These are phyloP conservation scores for Achaetomiella virescens DNA, from an alignment of 495 filamentous ascomycete species.

Conservation along the genomic window DNA sequence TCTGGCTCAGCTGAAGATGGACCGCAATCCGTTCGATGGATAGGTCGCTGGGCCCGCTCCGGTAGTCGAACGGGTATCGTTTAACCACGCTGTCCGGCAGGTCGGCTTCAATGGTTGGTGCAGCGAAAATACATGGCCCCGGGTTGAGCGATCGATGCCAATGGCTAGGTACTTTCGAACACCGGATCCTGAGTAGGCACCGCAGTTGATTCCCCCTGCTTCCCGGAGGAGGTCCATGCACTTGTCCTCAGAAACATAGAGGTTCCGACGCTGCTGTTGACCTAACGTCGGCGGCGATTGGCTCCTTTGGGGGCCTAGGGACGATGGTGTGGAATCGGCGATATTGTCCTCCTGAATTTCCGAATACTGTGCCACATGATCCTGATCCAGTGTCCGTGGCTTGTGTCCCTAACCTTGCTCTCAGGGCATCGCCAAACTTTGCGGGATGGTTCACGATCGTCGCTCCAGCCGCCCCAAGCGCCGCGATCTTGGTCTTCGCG, in stretches of 20 bases:
- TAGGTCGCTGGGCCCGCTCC: constrained; percentile 41
- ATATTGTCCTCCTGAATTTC: constrained; percentile 24
- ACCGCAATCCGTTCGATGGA: constrained; percentile 39
- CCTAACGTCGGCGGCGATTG: neutral
- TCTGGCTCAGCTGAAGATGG: constrained; percentile 21
- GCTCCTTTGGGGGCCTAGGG: constrained; percentile 11
- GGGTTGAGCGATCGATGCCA: constrained; percentile 56
- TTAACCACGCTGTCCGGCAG: constrained; percentile 30
- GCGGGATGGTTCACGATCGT: constrained; percentile 76
- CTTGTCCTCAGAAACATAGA: constrained; percentile 54
- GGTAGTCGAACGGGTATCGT: constrained; percentile 60
- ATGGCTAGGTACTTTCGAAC: constrained; percentile 48
- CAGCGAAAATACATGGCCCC: constrained; percentile 62
- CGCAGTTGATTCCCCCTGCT: constrained; percentile 43
- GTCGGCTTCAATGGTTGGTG: constrained; percentile 40
- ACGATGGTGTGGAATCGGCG: constrained; percentile 48
- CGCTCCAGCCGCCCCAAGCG: constrained; percentile 63
- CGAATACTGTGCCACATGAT: neutral
- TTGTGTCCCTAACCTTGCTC: constrained; percentile 31
- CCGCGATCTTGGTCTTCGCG: constrained; percentile 58
- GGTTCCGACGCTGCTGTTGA: constrained; percentile 44
- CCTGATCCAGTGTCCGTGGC: neutral
- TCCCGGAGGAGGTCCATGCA: constrained; percentile 54
- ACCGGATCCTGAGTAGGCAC: constrained; percentile 33
- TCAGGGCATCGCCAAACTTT: constrained; percentile 70